phyloP scores from a whole-genome alignment of 306 rosid species.

The Castanea sativa region DNA sequence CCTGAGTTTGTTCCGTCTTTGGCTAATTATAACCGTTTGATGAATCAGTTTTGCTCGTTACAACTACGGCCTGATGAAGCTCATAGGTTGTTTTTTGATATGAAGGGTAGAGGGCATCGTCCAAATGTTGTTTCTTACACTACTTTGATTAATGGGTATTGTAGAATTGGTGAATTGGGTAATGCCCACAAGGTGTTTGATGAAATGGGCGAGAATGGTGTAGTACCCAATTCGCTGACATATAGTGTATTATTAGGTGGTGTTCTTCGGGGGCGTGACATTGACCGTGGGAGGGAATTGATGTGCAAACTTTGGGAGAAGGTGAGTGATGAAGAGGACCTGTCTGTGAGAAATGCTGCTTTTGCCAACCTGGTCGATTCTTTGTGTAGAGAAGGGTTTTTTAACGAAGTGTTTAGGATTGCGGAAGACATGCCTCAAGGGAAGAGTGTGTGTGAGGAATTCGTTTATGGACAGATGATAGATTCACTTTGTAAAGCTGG shows the following conservation, averaged over 20 bases:
- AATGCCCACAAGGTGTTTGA: slow-evolving; percentile 72
- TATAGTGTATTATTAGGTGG: slow-evolving; percentile 62
- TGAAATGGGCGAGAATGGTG: slow-evolving; percentile 66
- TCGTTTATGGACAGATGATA: slow-evolving; percentile 64
- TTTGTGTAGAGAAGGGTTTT: slow-evolving; percentile 62
- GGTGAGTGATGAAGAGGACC: slow-evolving; percentile 47
- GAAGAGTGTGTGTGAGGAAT: slow-evolving; percentile 49
- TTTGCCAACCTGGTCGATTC: slow-evolving; percentile 69
- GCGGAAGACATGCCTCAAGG: slow-evolving; percentile 69
- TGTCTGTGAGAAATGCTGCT: slow-evolving; percentile 50
- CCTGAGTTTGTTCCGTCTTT: slow-evolving; percentile 72
- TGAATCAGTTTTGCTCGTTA: slow-evolving; percentile 69
- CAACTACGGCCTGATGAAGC: slow-evolving; percentile 40
- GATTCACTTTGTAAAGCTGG: slow-evolving; percentile 82
- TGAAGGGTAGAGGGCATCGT: slow-evolving; percentile 64
- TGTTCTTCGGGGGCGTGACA: slow-evolving; percentile 45
- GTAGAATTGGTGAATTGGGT: slow-evolving; percentile 34
- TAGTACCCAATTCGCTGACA: slow-evolving; percentile 59
- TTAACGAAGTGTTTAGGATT: slow-evolving; percentile 56
- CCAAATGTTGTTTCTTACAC: slow-evolving; percentile 77
- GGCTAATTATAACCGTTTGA: slow-evolving; percentile 70
- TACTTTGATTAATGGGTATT: slow-evolving; percentile 68
- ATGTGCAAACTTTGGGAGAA: slow-evolving; percentile 62
- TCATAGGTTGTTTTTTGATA: slow-evolving; percentile 61
- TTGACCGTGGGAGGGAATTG: slow-evolving; percentile 49